phyloP scores from a whole-genome alignment of 2,329 filamentous ascomycete genomes.

The Ophiostoma australiae region DNA sequence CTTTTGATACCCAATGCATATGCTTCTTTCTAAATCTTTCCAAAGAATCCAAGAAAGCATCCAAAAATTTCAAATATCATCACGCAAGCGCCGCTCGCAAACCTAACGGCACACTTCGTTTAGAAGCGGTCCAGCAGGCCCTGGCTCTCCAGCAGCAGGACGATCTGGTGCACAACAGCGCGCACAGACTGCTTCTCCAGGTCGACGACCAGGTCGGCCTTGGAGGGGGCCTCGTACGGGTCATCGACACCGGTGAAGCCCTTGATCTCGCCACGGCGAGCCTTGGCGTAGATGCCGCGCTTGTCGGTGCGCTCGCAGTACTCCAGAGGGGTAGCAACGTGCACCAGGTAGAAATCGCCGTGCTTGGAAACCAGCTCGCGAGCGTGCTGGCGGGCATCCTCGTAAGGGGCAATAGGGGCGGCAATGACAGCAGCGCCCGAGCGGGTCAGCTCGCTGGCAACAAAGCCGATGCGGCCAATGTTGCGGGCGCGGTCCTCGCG shows the following conservation, averaged over 20 bases:
- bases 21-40: not conserved
- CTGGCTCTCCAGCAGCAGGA: constrained; percentile 82
- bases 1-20: constrained; percentile 9
- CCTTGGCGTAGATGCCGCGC: constrained; percentile 79
- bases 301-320: constrained; percentile 94
- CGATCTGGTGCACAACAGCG: constrained; percentile 93
- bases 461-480: constrained; percentile 93
- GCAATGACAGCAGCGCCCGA: constrained; percentile 93
- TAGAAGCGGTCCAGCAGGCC: constrained; percentile 74
- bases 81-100: not conserved
- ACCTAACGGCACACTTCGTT: constrained; percentile 18
- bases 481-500: constrained; percentile 89
- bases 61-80: not conserved
- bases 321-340: constrained; percentile 89
- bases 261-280: constrained; percentile 86
- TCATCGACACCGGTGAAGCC: constrained; percentile 98
- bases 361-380: constrained; percentile 81
- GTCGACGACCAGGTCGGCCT: constrained; percentile 81
- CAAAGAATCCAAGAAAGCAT: not conserved
- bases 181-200: constrained; percentile 80
- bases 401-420: constrained; percentile 91
- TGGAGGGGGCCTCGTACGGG: constrained; percentile 80
- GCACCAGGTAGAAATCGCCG: constrained; percentile 89
- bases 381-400: constrained; percentile 68
- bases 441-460: constrained; percentile 88